Conservation (phyloP, 495 filamentous ascomycete genomes). For the Penicillium goetzii region DNA sequence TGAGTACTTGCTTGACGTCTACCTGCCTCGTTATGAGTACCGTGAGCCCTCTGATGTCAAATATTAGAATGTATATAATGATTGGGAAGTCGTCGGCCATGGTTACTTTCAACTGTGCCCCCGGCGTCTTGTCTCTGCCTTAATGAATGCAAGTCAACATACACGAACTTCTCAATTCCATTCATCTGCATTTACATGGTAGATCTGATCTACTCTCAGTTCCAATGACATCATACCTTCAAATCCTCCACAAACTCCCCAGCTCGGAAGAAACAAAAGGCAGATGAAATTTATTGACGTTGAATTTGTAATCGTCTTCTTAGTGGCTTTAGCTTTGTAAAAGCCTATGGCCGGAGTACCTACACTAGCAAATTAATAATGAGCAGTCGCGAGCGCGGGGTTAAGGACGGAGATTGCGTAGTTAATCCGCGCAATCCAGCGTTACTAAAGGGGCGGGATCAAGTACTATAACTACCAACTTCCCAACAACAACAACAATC, state of each 20-base stretch:
- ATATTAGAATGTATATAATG: neutral
- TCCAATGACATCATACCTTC: neutral
- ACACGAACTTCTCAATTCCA: neutral
- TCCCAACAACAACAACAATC: neutral
- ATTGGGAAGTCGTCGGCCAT: neutral
- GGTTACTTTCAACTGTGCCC: neutral
- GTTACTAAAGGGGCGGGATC: neutral
- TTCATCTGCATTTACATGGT: neutral
- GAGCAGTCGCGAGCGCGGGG: neutral
- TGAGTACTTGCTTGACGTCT: neutral
- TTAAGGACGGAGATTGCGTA: constrained; percentile 19
- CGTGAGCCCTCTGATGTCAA: neutral
- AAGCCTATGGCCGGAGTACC: neutral
- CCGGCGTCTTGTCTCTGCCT: neutral
- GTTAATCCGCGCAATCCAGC: neutral
- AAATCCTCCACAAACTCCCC: neutral
- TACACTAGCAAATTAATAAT: neutral
- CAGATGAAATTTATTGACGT: neutral
- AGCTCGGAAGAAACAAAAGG: neutral
- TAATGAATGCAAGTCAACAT: neutral
- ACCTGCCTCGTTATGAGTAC: neutral
- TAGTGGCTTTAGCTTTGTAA: neutral
- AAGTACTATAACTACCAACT: neutral
- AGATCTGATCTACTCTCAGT: neutral
- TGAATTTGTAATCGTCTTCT: neutral